Conservation (phyloP, 2,329 filamentous ascomycete genomes). For the Penicillium sclerotiorum region DNA sequence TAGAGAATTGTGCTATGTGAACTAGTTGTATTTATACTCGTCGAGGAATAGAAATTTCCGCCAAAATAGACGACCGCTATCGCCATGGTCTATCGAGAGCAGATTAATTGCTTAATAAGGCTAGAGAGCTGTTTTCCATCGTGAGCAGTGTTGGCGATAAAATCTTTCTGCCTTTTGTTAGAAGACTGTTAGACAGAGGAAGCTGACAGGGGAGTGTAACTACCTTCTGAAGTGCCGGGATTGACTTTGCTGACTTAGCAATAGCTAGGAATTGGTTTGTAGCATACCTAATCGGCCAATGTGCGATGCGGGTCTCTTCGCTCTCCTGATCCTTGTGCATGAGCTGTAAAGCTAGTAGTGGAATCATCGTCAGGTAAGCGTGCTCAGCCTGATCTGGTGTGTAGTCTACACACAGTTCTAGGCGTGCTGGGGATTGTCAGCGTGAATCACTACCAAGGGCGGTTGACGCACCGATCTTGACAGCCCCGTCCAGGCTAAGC, state of each 20-base stretch:
- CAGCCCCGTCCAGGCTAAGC: conserved; percentile 24
- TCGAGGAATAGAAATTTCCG: neutral
- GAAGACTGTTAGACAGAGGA: neutral
- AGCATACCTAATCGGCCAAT: neutral
- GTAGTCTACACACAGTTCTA: neutral
- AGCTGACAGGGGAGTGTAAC: neutral
- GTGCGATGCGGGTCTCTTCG: neutral
- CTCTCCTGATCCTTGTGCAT: conserved; percentile 29
- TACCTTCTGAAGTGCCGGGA: neutral
- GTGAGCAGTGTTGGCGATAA: neutral
- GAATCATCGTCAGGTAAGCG: conserved; percentile 15
- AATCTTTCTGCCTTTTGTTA: neutral
- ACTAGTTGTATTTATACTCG: neutral
- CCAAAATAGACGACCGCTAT: neutral
- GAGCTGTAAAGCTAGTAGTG: conserved; percentile 32
- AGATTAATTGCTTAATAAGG: neutral
- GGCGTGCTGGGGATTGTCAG: conserved; percentile 13
- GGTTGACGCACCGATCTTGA: conserved; percentile 29
- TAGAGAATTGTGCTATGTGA: neutral
- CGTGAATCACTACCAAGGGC: neutral
- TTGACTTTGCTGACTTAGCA: neutral
- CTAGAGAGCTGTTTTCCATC: neutral
- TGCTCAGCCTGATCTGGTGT: neutral
- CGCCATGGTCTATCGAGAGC: neutral
- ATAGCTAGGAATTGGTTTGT: neutral